Evolutionary conservation across 225 moss, liverwort and hornwort genomes (phyloP), one percentile per base, ranked within the genome.

Genomic region (Rhytidiadelphus loreus): DNA sequence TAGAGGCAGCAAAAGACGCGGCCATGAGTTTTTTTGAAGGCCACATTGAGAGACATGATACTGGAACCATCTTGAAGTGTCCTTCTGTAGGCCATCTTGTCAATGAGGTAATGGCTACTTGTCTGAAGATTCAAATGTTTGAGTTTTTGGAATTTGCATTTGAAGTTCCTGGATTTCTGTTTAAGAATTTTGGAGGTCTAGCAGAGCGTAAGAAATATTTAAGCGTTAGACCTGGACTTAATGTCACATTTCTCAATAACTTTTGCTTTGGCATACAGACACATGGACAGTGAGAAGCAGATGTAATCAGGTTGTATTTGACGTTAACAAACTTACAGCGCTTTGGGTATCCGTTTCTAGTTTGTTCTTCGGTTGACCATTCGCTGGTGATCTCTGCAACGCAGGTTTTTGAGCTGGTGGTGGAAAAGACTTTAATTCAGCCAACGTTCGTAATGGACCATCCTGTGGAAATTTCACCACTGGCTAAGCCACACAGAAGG

Each of bases 371-470:
- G 52, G 43, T 50, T 82, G 56, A 73, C 59, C 82, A 83, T 82
- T 84, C 50, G 13, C n/a, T 74, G 22, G 60, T 84, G 85, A 83
- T 88, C 35, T 90, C 66, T 53, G 19, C 9, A 28, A 81, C 26
- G 90, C 92, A 99, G 98, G 89, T 99, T 76, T 99, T 97, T 94
- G 99, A 99, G 93, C 93, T 92, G 91, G 94, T 96, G 85, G 97
- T 99, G 84, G 99, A 99, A 80, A 93, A 94, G 80, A 96, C 95
- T 73, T 89, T 99, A 68, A 91, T 97, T 73, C 99, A 99, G 91
- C 99, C 99, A 55, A 99, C 97, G 32, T 99, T 97, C 92, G 99
- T 99, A 69, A 97, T 95, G 96, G 99, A 99, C 87, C 91, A 99
- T 88, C 99, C 99, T 65, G 92, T 99, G 70, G 99, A 99, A 86